Evolutionary conservation across 106 monocot species (phyloP).

Genomic region (Acanthochlamys bracteata): DNA sequence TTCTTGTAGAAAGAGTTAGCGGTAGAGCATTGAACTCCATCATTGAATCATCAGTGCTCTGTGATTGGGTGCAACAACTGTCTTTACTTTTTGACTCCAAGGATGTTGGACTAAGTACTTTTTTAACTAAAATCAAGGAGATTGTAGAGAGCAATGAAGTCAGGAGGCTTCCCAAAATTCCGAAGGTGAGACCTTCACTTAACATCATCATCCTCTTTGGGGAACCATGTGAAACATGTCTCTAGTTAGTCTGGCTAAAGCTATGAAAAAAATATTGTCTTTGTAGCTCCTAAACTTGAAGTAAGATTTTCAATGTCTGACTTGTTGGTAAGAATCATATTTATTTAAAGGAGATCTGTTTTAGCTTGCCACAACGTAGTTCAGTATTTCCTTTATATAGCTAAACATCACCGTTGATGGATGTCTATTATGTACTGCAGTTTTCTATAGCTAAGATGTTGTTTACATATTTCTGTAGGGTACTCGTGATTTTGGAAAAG

Average conservation of each 20-base stretch:
- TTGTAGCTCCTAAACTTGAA: too few species aligned
- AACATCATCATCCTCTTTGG: too few species aligned
- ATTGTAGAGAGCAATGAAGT: conserved; percentile 94
- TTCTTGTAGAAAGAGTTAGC: conserved; percentile 28
- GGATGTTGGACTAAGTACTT: conserved; percentile 21
- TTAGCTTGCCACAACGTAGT: too few species aligned
- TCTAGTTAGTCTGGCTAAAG: too few species aligned
- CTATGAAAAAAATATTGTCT: too few species aligned
- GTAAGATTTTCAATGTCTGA: too few species aligned
- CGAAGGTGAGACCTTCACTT: conserved; percentile 57
- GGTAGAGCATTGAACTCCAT: conserved; percentile 7
- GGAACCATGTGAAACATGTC: too few species aligned
- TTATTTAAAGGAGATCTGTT: too few species aligned
- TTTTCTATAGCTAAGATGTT: neutral
- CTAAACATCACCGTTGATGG: too few species aligned
- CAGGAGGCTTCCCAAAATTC: conserved; percentile 94
- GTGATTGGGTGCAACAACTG: conserved; percentile 33
- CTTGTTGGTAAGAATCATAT: too few species aligned
- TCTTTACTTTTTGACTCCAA: conserved; percentile 59
- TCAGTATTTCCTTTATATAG: too few species aligned
- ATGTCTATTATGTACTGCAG: too few species aligned
- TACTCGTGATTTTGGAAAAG: conserved; percentile 94
- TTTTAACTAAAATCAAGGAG: conserved; percentile 66
- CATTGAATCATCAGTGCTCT: conserved; percentile 26
- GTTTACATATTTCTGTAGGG: conserved; percentile 34